A percentile compares a stretch with the other conserved stretches of the same genome.
These are phyloP conservation scores for Globisporangium takayamanum DNA, from an alignment of 352 stramenopile species.

Conservation along the genomic window DNA sequence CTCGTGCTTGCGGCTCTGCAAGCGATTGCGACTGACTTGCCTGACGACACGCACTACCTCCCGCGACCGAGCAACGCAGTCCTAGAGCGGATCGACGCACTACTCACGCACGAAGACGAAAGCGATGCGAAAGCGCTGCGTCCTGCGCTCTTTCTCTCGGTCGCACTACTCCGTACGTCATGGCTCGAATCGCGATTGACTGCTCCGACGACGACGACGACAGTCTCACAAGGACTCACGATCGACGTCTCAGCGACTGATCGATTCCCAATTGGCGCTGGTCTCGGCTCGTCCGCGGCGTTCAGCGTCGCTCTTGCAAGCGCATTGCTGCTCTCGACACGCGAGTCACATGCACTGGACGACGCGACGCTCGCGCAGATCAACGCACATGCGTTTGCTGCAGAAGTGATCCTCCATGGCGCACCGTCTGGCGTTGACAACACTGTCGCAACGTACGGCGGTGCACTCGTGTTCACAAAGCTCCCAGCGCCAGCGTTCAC, in stretches of 20 bases:
- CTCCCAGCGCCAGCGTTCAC: slow-evolving; percentile 35
- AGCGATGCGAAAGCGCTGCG: slow-evolving; percentile 44
- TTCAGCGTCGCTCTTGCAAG: slow-evolving; percentile 84
- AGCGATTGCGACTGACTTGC: slow-evolving; percentile 23
- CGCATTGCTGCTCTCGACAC: slow-evolving; percentile 32
- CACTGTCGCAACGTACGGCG: slow-evolving; percentile 85
- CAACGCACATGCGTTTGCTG: slow-evolving; percentile 84
- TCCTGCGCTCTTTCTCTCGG: slow-evolving; percentile 52
- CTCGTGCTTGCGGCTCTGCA: slow-evolving; percentile 29
- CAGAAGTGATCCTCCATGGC: slow-evolving; percentile 88
- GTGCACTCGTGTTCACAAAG: slow-evolving; percentile 78
- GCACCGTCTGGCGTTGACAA: slow-evolving; percentile 91
- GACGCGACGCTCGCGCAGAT: slow-evolving; percentile 35
- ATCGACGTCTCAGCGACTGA: slow-evolving; percentile 40
- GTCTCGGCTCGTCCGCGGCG: slow-evolving; percentile 88
- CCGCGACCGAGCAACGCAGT: slow-evolving; percentile 34
- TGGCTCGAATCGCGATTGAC: slow-evolving; percentile 16
- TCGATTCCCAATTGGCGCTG: slow-evolving; percentile 78
- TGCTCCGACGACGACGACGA: slow-evolving; percentile 3
- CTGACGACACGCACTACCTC: slow-evolving; percentile 42
- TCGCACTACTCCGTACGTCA: slow-evolving; percentile 43
- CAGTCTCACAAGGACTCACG: slow-evolving; percentile 16
- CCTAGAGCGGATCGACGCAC: slow-evolving; percentile 35
- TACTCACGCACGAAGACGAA: slow-evolving; percentile 32
- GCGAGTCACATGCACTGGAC: too few species aligned